Evolutionary conservation across 176 grass and related monocot genomes (phyloP).

Genomic region (Chrysopogon serrulatus): DNA sequence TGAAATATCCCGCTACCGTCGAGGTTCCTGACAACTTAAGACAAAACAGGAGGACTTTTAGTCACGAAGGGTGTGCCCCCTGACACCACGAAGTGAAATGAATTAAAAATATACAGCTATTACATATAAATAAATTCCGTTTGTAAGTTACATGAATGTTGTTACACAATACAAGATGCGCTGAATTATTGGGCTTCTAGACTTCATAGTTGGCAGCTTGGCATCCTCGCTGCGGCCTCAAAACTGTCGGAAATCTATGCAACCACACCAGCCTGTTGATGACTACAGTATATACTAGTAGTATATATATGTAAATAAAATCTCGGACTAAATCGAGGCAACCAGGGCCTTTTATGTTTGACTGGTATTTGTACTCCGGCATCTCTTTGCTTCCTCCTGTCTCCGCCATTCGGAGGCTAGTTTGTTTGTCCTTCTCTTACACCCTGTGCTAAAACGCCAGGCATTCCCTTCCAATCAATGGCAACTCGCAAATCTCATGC

Average conservation of each 20-base stretch:
- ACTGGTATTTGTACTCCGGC: background rate
- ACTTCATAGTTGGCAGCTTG: background rate
- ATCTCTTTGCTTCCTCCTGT: background rate
- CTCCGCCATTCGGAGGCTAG: background rate
- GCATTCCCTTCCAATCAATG: background rate
- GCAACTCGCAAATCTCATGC: background rate
- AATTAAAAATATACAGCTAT: too few species aligned
- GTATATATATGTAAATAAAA: background rate
- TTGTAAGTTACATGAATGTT: background rate
- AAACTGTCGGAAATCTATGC: constrained; percentile 22
- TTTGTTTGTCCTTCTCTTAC: background rate
- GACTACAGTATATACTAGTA: too few species aligned
- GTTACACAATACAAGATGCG: background rate
- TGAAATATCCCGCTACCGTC: too few species aligned
- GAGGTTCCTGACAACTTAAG: too few species aligned
- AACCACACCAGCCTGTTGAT: background rate
- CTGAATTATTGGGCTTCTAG: background rate
- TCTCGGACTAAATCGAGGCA: constrained; percentile 7
- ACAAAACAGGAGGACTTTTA: too few species aligned
- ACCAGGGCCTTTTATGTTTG: background rate
- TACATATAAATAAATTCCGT: too few species aligned
- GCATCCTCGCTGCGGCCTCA: constrained; percentile 10
- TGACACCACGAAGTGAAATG: too few species aligned
- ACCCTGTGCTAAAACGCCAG: background rate
- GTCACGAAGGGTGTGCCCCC: too few species aligned